Conservation (phyloP, 805 yeast genomes). For the Candida ortonii region DNA sequence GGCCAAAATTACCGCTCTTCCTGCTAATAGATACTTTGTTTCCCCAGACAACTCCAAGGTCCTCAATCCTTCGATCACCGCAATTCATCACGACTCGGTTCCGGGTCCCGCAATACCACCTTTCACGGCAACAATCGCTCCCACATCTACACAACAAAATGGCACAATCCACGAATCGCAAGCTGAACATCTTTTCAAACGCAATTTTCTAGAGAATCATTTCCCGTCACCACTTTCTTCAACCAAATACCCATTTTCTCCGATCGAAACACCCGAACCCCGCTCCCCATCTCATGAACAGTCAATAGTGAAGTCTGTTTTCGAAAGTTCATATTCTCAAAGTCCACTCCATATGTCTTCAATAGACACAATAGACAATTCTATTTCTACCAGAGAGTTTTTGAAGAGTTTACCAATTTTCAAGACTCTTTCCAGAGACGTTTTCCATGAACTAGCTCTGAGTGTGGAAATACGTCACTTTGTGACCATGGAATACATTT, state of each 20-base stretch:
- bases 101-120: conserved; percentile 44
- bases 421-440: conserved; percentile 51
- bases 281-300: neutral
- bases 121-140: conserved; percentile 7
- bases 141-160: no score
- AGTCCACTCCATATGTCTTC: no score
- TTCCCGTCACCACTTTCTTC: conserved; percentile 1
- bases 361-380: conserved; percentile 50
- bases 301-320: no score
- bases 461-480: conserved; percentile 55
- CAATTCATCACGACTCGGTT: conserved; percentile 32
- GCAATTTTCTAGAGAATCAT: neutral
- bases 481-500: conserved; percentile 57
- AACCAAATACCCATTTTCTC: conserved; percentile 1
- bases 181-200: no score
- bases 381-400: conserved; percentile 54
- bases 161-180: no score
- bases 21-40: conserved; percentile 13
- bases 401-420: conserved; percentile 58
- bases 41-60: conserved; percentile 8
- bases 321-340: no score
- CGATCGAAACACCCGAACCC: neutral
- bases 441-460: conserved; percentile 62
- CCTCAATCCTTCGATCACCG: conserved; percentile 26
- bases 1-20: conserved; percentile 34